Percentiles rank a stretch among this genome's conserved stretches.
phyloP scores from a whole-genome alignment of 345 rosid species.

The Lumnitzera racemosa region DNA sequence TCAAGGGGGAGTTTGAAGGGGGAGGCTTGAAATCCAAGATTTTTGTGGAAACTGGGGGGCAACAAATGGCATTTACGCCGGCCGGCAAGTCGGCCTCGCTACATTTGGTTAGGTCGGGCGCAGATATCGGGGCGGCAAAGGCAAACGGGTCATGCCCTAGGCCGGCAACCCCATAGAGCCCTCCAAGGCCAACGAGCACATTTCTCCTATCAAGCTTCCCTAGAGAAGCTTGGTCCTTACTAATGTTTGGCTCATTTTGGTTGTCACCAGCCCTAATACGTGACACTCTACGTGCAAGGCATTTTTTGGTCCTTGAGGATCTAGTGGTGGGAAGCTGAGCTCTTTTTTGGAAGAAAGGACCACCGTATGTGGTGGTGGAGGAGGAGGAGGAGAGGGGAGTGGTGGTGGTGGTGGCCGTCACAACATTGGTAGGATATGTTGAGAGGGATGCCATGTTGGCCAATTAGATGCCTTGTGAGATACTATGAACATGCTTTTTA shows the following conservation, averaged over 20 bases:
- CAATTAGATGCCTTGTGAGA: too few relatives aligned
- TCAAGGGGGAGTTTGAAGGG: conserved; percentile 11
- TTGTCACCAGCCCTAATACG: conserved; percentile 9
- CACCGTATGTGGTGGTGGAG: background rate
- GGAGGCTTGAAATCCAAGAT: conserved; percentile 36
- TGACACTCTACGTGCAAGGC: conserved; percentile 2
- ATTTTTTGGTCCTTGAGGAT: background rate
- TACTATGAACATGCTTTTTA: conserved; percentile 1
- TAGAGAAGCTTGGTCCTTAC: conserved; percentile 2
- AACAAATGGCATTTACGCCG: conserved; percentile 29
- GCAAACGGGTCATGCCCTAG: conserved; percentile 23
- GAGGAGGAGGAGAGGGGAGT: conserved; percentile 6
- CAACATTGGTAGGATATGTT: background rate
- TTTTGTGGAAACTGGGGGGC: conserved; percentile 37
- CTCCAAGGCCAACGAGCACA: conserved; percentile 47
- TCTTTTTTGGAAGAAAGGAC: conserved; percentile 1
- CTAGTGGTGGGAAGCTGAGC: background rate
- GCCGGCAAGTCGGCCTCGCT: conserved; percentile 34
- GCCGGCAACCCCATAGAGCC: conserved; percentile 33
- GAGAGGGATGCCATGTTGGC: conserved; percentile 13
- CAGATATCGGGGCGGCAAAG: conserved; percentile 27
- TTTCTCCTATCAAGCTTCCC: conserved; percentile 38
- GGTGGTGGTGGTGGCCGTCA: background rate
- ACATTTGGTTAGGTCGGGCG: conserved; percentile 34
- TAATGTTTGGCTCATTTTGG: background rate